Base-by-base conservation (phyloP, 352 stramenopile species). In the Phytophthora sojae region DNA sequence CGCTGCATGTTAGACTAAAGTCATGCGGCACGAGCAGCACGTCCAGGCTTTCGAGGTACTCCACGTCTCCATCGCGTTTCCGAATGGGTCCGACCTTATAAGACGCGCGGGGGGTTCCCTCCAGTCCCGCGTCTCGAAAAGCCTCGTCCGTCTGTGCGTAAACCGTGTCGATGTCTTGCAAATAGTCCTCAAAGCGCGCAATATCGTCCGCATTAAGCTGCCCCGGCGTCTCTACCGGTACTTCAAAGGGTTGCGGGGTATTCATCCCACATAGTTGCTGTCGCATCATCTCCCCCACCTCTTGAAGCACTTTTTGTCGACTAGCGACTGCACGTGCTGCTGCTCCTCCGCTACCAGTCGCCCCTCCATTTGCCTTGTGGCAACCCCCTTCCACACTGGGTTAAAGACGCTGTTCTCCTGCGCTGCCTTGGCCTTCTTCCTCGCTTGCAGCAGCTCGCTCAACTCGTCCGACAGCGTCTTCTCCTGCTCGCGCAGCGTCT, bases 21-120 rank as follows among this genome's bases (percentile, higher is more conserved):
- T 6, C 37, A 44, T 44, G 37, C 8, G 51, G 68, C 15, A 80
- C 32, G 3, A 71, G 21, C 4, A 64, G 23, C 15, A 63, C 67
- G 19, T 77, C 73, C 14, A 69, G 21, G 25, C 63, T 74, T 42
- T 80, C 73, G 26, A 68, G 45, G n/a, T 44, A 72, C 29, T 64
- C 67, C 21, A 61, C 32, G n/a, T 67, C 56, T 51, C 42, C 50
- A 23, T 71, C 58, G 6, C 29, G 26, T 50, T 57, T 71, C 23
- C 62, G 51, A 5, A 44, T 8, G 12, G 54, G 64, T 4, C 30
- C 58, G 12, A 61, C n/a, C 37, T 29, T 63, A 25, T 55, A 71
- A 9, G 59, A 64, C 6, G 23, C 9, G 3, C 6, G 6, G 0
- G 32, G 21, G 6, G 37, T 30, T 21, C 45, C 26, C 11, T 59